Evolutionary conservation across 805 yeast species (phyloP).

Genomic region (Kodamaea nitidulidarum): DNA sequence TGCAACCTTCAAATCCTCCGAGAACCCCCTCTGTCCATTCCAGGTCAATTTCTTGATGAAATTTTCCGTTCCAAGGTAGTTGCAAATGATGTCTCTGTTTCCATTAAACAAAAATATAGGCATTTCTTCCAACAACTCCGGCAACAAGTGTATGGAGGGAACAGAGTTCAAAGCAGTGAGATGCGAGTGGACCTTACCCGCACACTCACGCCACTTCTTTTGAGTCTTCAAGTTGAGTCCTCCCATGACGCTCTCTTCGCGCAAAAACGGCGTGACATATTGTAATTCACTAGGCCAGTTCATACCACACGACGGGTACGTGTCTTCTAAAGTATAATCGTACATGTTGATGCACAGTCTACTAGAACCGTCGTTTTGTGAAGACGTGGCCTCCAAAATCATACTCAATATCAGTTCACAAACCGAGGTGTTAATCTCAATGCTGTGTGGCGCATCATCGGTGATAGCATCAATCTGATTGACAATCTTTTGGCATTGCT

Average conservation of each 20-base stretch:
- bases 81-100: conserved; percentile 85
- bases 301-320: conserved; percentile 83
- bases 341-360: conserved; percentile 76
- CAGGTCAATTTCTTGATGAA: conserved; percentile 60
- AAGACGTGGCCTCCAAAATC: conserved; percentile 26
- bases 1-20: conserved; percentile 24
- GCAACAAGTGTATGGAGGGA: conserved; percentile 67
- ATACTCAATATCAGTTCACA: conserved; percentile 49
- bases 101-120: conserved; percentile 81
- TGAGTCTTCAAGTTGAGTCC: conserved; percentile 47
- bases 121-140: conserved; percentile 52
- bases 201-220: conserved; percentile 76
- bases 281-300: conserved; percentile 79
- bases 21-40: conserved; percentile 53
- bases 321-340: conserved; percentile 66
- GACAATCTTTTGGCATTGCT: conserved; percentile 55
- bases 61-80: conserved; percentile 68
- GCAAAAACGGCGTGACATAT: conserved; percentile 48
- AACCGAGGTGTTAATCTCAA: conserved; percentile 23
- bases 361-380: conserved; percentile 14
- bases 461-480: conserved; percentile 19
- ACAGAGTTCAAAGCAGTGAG: conserved; percentile 50
- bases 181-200: conserved; percentile 47
- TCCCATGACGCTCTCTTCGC: conserved; percentile 39
- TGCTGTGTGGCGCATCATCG: conserved; percentile 18